A percentile compares a stretch with the other conserved stretches of the same genome.
These are phyloP conservation scores for Linderniella brevidens DNA, from an alignment of 257 asterid genomes.

Conservation along the genomic window DNA sequence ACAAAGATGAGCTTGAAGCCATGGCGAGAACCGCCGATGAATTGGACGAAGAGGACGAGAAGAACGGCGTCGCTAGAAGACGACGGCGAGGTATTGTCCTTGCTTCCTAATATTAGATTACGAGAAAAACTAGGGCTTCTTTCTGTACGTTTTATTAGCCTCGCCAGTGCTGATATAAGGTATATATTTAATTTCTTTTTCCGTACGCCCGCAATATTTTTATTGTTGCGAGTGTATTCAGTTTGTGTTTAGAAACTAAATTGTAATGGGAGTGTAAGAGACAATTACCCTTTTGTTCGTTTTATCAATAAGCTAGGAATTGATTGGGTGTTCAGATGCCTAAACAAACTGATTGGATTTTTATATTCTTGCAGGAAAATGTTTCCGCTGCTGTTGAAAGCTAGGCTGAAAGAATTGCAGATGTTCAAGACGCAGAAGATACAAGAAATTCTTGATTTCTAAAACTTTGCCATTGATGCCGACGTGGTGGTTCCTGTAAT, in stretches of 20 bases:
- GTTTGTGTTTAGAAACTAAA: too few species aligned
- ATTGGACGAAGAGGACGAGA: conserved; percentile 22
- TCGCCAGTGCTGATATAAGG: too few species aligned
- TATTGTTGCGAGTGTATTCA: too few species aligned
- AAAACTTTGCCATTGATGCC: conserved; percentile 83
- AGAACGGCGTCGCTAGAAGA: conserved; percentile 18
- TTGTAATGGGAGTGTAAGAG: too few species aligned
- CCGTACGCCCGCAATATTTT: too few species aligned
- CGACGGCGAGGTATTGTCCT: conserved; percentile 26
- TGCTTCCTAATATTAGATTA: too few species aligned
- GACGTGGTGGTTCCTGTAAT: conserved; percentile 48
- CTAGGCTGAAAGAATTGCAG: conserved; percentile 71
- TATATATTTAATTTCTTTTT: too few species aligned
- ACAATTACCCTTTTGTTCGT: neutral
- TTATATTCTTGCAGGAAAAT: conserved; percentile 26
- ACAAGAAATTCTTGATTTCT: conserved; percentile 72
- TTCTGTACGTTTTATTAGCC: neutral
- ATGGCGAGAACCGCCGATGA: conserved; percentile 46
- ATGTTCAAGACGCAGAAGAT: conserved; percentile 64
- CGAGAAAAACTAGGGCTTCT: conserved; percentile 10
- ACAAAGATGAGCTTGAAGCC: conserved; percentile 76
- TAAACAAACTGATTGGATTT: neutral
- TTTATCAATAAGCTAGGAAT: neutral
- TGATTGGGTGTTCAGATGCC: conserved; percentile 1
- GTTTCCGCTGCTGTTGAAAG: conserved; percentile 16